These are phyloP conservation scores for Coemansia umbellata DNA, from an alignment of 192 early-diverging fungal genomes.

Conservation along the genomic window DNA sequence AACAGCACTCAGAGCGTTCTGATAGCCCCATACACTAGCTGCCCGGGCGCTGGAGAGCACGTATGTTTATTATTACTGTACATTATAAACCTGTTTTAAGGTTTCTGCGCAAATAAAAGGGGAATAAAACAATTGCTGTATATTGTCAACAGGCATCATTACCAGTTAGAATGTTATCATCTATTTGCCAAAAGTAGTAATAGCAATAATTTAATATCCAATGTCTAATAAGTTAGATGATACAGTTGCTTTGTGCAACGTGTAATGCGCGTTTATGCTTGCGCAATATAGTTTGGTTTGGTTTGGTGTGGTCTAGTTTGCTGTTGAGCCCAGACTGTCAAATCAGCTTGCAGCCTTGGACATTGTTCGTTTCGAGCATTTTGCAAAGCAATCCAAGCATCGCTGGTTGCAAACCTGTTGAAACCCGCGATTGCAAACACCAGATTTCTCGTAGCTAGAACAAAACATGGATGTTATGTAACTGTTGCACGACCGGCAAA, in stretches of 20 bases:
- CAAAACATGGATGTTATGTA: slow-evolving; percentile 47
- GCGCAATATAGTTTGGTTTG: too few species aligned
- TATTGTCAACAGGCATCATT: not conserved
- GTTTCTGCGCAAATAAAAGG: not conserved
- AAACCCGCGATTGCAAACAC: slow-evolving; percentile 24
- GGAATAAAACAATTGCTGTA: not conserved
- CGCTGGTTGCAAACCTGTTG: slow-evolving; percentile 24
- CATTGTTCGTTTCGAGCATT: slow-evolving; percentile 26
- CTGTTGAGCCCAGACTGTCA: too few species aligned
- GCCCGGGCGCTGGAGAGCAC: too few species aligned
- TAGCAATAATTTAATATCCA: too few species aligned
- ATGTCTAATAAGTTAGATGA: too few species aligned
- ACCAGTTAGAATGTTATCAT: not conserved
- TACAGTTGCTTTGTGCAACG: too few species aligned
- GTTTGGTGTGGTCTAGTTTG: too few species aligned
- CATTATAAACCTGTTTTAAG: not conserved
- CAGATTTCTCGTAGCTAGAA: slow-evolving; percentile 21
- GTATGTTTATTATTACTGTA: too few species aligned
- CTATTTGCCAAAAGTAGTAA: not conserved
- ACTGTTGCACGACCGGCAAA: slow-evolving; percentile 33
- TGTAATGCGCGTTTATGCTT: too few species aligned
- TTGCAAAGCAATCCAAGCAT: slow-evolving; percentile 39
- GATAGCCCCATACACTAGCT: slow-evolving; percentile 5
- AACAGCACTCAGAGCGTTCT: slow-evolving; percentile 1
- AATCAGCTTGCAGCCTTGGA: slow-evolving; percentile 11